Evolutionary conservation across 345 rosid species (phyloP).

Genomic region (Gossypium stocksii): DNA sequence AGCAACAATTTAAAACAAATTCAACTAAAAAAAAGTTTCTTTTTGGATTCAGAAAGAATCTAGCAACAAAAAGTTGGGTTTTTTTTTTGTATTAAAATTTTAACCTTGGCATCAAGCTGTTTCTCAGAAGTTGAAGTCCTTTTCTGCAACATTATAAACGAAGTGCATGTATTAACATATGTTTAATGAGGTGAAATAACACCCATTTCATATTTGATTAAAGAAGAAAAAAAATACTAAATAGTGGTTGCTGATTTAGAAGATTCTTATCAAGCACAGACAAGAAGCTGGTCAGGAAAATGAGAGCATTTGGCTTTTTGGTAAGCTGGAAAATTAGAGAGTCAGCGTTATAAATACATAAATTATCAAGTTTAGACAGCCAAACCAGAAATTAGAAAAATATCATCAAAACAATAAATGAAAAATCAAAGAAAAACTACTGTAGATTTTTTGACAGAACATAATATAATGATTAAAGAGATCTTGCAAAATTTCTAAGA

Average conservation of each 20-base stretch:
- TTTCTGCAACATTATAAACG: slow-evolving; percentile 52
- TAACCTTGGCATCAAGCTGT: slow-evolving; percentile 90
- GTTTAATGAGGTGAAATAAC: background rate
- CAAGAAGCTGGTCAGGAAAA: slow-evolving; percentile 20
- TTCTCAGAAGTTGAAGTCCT: slow-evolving; percentile 76
- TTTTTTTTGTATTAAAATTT: background rate
- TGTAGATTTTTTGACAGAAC: background rate
- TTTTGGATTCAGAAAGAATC: slow-evolving; percentile 2
- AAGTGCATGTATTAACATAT: background rate
- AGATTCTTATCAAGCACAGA: background rate
- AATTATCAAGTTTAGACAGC: background rate
- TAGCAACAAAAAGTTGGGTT: background rate
- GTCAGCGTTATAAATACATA: background rate
- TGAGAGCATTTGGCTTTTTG: slow-evolving; percentile 15
- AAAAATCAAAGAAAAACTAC: background rate
- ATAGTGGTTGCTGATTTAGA: slow-evolving; percentile 13
- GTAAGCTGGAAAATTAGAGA: slow-evolving; percentile 8
- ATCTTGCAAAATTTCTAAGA: slow-evolving; percentile 24
- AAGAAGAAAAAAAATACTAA: background rate
- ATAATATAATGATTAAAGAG: slow-evolving; percentile 9
- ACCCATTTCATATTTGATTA: background rate
- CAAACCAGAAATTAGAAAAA: background rate
- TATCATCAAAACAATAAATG: background rate
- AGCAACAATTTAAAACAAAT: background rate
- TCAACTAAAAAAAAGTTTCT: background rate